Evolutionary conservation across 768 basidiomycete genomes (phyloP).

Genomic region (Rhizopogon vinicolor): DNA sequence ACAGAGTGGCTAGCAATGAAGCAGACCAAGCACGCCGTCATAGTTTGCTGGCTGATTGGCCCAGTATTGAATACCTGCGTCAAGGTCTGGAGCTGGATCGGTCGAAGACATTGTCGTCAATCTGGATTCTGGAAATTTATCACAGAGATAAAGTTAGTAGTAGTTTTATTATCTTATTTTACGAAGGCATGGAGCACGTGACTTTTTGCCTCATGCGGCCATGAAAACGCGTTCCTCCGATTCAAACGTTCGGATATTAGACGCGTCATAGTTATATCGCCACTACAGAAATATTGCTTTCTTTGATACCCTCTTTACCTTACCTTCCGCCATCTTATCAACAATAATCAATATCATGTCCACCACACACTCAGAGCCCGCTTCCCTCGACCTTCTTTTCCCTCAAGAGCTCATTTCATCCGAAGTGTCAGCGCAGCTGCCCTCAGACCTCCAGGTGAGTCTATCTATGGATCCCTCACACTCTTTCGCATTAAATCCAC

Average conservation of each 20-base stretch:
- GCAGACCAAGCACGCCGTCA: conserved; percentile 80
- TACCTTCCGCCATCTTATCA: neutral
- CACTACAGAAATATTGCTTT: no score
- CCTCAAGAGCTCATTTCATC: conserved; percentile 63
- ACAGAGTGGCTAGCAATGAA: conserved; percentile 1
- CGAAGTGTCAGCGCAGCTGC: conserved; percentile 56
- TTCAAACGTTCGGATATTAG: no score
- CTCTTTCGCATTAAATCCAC: neutral
- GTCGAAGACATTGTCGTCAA: conserved; percentile 4
- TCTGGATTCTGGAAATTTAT: neutral
- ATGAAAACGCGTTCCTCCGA: no score
- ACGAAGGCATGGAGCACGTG: no score
- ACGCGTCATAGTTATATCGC: no score
- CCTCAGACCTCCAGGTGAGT: conserved; percentile 63
- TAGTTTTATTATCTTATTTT: no score
- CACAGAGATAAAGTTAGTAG: no score
- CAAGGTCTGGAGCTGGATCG: conserved; percentile 49
- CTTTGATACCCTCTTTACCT: neutral
- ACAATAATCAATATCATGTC: conserved; percentile 6
- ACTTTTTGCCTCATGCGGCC: no score
- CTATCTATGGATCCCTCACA: conserved; percentile 8
- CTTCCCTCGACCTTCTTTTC: conserved; percentile 74
- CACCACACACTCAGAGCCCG: conserved; percentile 44
- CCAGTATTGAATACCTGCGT: conserved; percentile 88
- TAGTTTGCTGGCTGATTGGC: conserved; percentile 71